These are phyloP conservation scores for Wallacemonas rigidus DNA, from an alignment of 208 protist genomes.

Conservation along the genomic window DNA sequence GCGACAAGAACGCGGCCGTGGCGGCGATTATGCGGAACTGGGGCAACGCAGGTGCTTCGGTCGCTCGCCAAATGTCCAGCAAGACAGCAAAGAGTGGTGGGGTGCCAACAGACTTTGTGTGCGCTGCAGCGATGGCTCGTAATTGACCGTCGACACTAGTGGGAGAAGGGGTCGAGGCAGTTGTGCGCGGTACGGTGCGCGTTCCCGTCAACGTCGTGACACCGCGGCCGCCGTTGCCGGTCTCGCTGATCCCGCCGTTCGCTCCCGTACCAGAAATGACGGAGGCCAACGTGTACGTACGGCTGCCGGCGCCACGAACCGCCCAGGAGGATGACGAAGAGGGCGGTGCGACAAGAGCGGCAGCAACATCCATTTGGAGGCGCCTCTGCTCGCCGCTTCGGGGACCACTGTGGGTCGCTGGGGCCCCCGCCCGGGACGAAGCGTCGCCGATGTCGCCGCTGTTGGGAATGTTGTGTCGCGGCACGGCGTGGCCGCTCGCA, in stretches of 20 bases:
- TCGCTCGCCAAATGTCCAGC: slow-evolving; percentile 20
- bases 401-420: background rate
- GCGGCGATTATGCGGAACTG: slow-evolving; percentile 6
- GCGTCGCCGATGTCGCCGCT: background rate
- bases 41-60: slow-evolving; percentile 16
- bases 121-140: background rate
- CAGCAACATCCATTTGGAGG: slow-evolving; percentile 53
- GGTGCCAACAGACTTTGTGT: background rate
- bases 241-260: background rate
- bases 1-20: slow-evolving; percentile 20
- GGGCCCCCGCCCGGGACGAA: background rate
- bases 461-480: too few species aligned
- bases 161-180: background rate
- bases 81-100: slow-evolving; percentile 1
- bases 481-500: background rate
- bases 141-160: slow-evolving; percentile 3
- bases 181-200: too few species aligned
- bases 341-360: slow-evolving; percentile 40
- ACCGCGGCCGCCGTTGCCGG: background rate
- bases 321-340: slow-evolving; percentile 47
- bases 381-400: slow-evolving; percentile 4
- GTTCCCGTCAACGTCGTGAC: background rate
- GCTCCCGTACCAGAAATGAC: slow-evolving; percentile 1
- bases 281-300: slow-evolving; percentile 15
- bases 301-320: slow-evolving; percentile 34